A percentile compares a stretch with the other conserved stretches of the same genome.
Conservation (phyloP, 163 green algal genomes). For the Picocystis sp. region DNA sequence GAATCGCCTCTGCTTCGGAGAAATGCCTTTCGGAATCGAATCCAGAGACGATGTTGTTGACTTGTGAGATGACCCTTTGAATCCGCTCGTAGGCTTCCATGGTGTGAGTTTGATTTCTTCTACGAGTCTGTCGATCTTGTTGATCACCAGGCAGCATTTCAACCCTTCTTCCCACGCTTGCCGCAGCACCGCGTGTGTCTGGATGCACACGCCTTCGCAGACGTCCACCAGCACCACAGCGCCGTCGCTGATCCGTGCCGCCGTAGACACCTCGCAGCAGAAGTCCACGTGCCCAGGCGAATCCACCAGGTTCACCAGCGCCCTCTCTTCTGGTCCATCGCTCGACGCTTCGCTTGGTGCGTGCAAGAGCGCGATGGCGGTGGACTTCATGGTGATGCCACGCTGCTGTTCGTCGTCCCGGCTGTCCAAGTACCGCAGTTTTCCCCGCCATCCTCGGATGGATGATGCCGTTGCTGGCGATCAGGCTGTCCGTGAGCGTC, state of each 20-base stretch:
- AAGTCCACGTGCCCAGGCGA: slow-evolving; percentile 96
- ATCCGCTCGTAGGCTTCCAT: slow-evolving; percentile 59
- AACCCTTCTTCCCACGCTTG: slow-evolving; percentile 84
- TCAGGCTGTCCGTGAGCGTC: slow-evolving; percentile 82
- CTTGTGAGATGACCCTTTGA: slow-evolving; percentile 67
- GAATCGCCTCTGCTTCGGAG: slow-evolving; percentile 70
- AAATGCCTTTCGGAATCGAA: slow-evolving; percentile 77
- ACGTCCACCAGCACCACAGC: slow-evolving; percentile 88
- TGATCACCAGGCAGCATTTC: slow-evolving; percentile 76
- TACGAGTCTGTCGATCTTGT: slow-evolving; percentile 96
- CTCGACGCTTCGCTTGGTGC: slow-evolving; percentile 33
- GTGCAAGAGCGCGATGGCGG: slow-evolving; percentile 77
- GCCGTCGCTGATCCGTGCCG: slow-evolving; percentile 77
- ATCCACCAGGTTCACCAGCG: slow-evolving; percentile 93
- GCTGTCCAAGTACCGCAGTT: slow-evolving; percentile 80
- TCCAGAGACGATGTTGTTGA: slow-evolving; percentile 80
- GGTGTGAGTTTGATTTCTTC: slow-evolving; percentile 65
- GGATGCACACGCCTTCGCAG: slow-evolving; percentile 93
- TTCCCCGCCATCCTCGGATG: slow-evolving; percentile 55
- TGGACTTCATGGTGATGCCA: slow-evolving; percentile 97
- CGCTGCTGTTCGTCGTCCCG: slow-evolving; percentile 63
- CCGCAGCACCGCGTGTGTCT: slow-evolving; percentile 81
- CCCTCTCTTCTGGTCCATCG: too few species aligned
- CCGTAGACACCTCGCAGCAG: slow-evolving; percentile 86
- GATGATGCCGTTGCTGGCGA: slow-evolving; percentile 90